phyloP scores from a whole-genome alignment of 139 green algal species.

The Tetraselmis chui region DNA sequence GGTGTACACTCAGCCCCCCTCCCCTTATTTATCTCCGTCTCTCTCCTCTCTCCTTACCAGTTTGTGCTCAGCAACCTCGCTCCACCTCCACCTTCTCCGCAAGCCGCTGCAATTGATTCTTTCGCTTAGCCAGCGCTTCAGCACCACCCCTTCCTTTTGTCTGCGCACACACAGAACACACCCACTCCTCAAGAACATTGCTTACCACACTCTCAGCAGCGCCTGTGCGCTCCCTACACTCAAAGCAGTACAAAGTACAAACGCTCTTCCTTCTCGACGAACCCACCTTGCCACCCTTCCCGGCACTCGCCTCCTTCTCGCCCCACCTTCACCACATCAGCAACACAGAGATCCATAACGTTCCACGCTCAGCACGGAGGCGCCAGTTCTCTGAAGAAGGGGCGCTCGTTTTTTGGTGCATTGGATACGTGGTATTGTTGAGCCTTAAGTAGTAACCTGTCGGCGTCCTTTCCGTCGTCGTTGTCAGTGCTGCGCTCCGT shows the following conservation, averaged over 20 bases:
- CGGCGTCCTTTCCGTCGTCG: too few relatives aligned
- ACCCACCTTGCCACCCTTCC: not conserved
- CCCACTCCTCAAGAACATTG: not conserved
- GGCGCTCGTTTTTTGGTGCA: too few relatives aligned
- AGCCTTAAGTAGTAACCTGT: too few relatives aligned
- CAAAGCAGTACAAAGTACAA: not conserved
- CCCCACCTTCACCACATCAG: too few relatives aligned
- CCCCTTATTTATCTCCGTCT: not conserved
- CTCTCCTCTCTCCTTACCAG: too few relatives aligned
- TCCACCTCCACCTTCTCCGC: not conserved
- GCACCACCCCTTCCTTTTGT: not conserved
- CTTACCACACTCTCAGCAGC: not conserved
- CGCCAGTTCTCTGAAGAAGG: too few relatives aligned
- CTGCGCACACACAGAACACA: not conserved
- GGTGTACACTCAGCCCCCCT: not conserved
- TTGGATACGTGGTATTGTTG: not conserved
- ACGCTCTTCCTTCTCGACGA: not conserved
- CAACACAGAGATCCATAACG: too few relatives aligned
- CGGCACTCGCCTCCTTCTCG: too few relatives aligned
- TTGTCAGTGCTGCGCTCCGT: too few relatives aligned
- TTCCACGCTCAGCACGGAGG: too few relatives aligned
- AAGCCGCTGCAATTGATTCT: not conserved
- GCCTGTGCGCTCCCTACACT: not conserved
- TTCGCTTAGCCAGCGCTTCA: not conserved
- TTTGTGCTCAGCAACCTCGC: too few relatives aligned